Percentiles rank a stretch among this genome's conserved stretches.
Evolutionary conservation across 345 rosid genomes (phyloP).

Genomic region (Brassica rapa): DNA sequence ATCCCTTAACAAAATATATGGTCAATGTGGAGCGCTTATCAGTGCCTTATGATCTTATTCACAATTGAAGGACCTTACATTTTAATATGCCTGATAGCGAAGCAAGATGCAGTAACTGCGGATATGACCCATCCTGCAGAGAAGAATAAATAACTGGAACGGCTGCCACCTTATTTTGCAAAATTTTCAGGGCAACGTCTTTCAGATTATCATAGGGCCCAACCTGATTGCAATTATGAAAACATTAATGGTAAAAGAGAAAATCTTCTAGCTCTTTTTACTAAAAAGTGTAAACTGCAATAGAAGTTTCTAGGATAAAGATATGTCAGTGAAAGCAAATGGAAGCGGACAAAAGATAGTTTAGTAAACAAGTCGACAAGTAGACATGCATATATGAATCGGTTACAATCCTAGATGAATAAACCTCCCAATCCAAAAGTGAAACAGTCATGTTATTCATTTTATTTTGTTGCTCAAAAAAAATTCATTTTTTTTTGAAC

Average conservation of each 20-base stretch:
- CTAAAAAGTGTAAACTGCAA: conserved; percentile 7
- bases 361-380: conserved; percentile 13
- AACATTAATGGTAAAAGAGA: conserved; percentile 24
- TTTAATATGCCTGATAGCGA: conserved; percentile 88
- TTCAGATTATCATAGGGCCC: conserved; percentile 87
- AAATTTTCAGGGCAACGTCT: conserved; percentile 77
- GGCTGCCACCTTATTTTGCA: conserved; percentile 74
- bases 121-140: conserved; percentile 63
- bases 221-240: conserved; percentile 57
- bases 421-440: conserved; percentile 16
- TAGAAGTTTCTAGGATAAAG: conserved; percentile 13
- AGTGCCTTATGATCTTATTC: conserved; percentile 20
- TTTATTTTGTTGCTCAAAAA: neutral
- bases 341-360: conserved; percentile 5
- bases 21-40: conserved; percentile 3
- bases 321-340: neutral
- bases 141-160: conserved; percentile 72
- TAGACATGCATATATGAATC: conserved; percentile 5
- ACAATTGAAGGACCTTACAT: conserved; percentile 53
- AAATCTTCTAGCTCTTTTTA: neutral
- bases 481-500: neutral
- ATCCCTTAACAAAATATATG: conserved; percentile 11
- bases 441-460: conserved; percentile 9
- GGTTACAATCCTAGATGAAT: neutral
- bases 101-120: conserved; percentile 88